A percentile compares a stretch with the other conserved stretches of the same genome.
Conservation (phyloP, 441 rosid genomes). For the Adansonia madagascariensis region DNA sequence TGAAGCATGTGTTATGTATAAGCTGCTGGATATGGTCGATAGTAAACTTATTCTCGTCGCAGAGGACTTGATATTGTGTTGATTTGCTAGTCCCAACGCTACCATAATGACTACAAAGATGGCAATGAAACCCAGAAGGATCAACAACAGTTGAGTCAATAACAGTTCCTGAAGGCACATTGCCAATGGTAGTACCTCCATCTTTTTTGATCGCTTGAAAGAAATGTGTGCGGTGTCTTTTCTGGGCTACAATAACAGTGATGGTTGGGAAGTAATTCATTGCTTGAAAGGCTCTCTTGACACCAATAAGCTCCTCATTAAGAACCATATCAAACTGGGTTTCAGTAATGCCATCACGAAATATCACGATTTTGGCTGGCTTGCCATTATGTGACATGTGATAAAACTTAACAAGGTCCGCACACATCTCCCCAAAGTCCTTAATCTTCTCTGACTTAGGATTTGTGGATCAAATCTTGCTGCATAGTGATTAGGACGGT, state of each 20-base stretch:
- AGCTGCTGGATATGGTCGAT: conserved; percentile 70
- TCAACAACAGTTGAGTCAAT: conserved; percentile 71
- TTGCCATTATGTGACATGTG: conserved; percentile 37
- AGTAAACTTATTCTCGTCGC: conserved; percentile 67
- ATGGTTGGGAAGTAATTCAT: conserved; percentile 55
- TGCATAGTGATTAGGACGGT: conserved; percentile 74
- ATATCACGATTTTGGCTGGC: conserved; percentile 64
- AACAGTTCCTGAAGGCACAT: conserved; percentile 76
- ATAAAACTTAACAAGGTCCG: conserved; percentile 53
- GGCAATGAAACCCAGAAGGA: conserved; percentile 73
- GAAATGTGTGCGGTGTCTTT: conserved; percentile 81
- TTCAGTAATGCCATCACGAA: conserved; percentile 87
- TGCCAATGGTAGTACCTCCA: conserved; percentile 42
- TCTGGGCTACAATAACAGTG: conserved; percentile 73
- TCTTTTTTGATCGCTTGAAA: conserved; percentile 47
- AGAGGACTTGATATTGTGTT: conserved; percentile 68
- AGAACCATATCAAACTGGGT: conserved; percentile 89
- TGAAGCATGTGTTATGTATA: conserved; percentile 72
- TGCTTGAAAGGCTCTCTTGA: conserved; percentile 48
- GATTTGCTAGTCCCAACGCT: conserved; percentile 84
- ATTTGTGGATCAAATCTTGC: conserved; percentile 62
- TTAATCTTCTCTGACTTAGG: conserved; percentile 61
- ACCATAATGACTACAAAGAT: conserved; percentile 77
- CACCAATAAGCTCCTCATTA: conserved; percentile 59
- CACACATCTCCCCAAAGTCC: conserved; percentile 62